phyloP scores from a whole-genome alignment of 2,329 filamentous ascomycete genomes.

The Escovopsis sp. region DNA sequence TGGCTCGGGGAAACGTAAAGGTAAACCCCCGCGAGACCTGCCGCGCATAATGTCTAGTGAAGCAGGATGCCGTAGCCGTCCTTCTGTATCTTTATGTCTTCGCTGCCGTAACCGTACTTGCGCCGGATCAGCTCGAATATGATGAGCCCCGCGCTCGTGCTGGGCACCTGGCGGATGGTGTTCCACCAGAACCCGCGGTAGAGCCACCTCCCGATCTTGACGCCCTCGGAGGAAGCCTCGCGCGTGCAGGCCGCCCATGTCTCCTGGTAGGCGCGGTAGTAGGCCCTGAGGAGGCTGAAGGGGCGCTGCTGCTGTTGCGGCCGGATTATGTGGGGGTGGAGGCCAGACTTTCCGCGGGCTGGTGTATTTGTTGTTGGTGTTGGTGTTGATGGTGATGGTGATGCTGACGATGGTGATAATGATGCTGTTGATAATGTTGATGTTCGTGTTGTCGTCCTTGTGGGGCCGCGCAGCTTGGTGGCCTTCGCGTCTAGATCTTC shows the following conservation, averaged over 20 bases:
- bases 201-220: constrained; percentile 45
- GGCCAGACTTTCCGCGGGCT: no score
- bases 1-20: no score
- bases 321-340: no score
- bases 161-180: constrained; percentile 59
- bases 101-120: constrained; percentile 51
- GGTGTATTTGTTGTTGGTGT: no score
- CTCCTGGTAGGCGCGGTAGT: constrained; percentile 56
- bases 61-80: constrained; percentile 60
- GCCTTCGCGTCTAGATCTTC: constrained; percentile 54
- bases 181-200: constrained; percentile 60
- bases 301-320: constrained; percentile 14
- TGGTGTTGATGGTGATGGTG: no score
- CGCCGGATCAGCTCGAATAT: constrained; percentile 63
- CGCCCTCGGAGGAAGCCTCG: constrained; percentile 39
- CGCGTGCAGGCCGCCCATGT: constrained; percentile 45
- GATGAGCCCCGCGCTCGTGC: constrained; percentile 61
- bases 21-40: no score
- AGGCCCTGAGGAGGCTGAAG: constrained; percentile 44
- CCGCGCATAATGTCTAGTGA: constrained; percentile 10
- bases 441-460: constrained; percentile 2
- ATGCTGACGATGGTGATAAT: no score
- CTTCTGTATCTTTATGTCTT: constrained; percentile 47
- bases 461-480: constrained; percentile 25
- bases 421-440: constrained; percentile 15